phyloP scores from a whole-genome alignment of 2,329 filamentous ascomycete genomes.

The Paraphaeosphaeria minitans region DNA sequence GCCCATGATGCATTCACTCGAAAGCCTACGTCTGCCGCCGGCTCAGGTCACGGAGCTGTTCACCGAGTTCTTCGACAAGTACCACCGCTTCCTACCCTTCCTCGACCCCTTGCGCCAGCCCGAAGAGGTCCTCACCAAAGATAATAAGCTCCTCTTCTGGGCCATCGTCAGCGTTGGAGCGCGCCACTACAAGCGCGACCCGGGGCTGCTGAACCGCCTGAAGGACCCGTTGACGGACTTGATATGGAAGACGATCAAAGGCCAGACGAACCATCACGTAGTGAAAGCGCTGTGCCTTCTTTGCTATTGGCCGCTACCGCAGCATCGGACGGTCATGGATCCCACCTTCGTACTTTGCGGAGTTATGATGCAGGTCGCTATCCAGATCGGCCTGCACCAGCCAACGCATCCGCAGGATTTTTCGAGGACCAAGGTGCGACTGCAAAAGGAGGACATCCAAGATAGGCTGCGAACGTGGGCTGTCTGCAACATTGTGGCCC shows the following conservation, averaged over 20 bases:
- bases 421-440: conserved; percentile 72
- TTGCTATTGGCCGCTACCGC: conserved; percentile 82
- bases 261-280: conserved; percentile 78
- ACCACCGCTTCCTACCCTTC: conserved; percentile 79
- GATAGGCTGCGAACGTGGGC: conserved; percentile 83
- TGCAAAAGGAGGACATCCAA: conserved; percentile 78
- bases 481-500: conserved; percentile 82
- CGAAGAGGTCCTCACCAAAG: conserved; percentile 73
- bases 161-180: conserved; percentile 76
- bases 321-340: conserved; percentile 79
- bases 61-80: conserved; percentile 74
- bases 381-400: conserved; percentile 80
- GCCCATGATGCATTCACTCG: conserved; percentile 64
- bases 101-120: conserved; percentile 69
- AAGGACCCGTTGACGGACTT: conserved; percentile 70
- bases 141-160: conserved; percentile 86
- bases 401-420: conserved; percentile 85
- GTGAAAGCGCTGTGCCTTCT: conserved; percentile 81
- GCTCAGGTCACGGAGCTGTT: conserved; percentile 63
- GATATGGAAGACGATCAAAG: conserved; percentile 78
- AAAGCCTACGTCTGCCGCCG: conserved; percentile 49
- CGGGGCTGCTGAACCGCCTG: conserved; percentile 68
- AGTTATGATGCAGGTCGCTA: conserved; percentile 86
- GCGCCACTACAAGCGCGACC: conserved; percentile 69
- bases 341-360: conserved; percentile 82